Base-by-base conservation (phyloP, 2,329 filamentous ascomycete genomes). In the Didymella sp. region DNA sequence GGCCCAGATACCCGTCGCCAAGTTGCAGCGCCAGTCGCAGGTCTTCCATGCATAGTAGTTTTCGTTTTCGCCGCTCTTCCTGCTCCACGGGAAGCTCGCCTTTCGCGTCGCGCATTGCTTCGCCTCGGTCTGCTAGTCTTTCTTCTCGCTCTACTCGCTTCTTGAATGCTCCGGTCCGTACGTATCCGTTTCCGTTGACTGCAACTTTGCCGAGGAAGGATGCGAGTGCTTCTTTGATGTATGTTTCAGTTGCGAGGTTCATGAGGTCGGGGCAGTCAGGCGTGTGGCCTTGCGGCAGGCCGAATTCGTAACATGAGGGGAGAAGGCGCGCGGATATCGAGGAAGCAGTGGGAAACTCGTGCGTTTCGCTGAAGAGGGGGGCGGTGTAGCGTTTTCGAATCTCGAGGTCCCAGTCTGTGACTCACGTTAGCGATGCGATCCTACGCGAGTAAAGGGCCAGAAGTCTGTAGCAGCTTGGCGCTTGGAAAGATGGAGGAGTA, bases 81-180 rank as follows among this genome's bases (percentile, higher is more conserved):
- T 90, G 86, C 75, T 97, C 92, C 31, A 92, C 80, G 0, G 93
- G 94, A 6, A 97, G 78, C 25, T 96, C 77, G 1, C 92, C 92
- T 44, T 85, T 88, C 58, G 89, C 88, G 56, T 92, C 90, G 63
- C 91, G 84, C 17, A 84, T 80, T 1, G 96, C 74, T 66, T 93
- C 90, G 4, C 92, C 92, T n/a, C 86, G 82, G 37, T 87, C 83
- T 24, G 85, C 87, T 0, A 86, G 84, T 40, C 89, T 84, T 72
- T 96, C 92, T 74, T 97, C 93, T 43, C 82, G 81, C 51, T 87
- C 85, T 11, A 96, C 81, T 72, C 91, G 90, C 56, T 85, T 83
- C 61, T 86, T 87, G 76, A 94, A 97, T 56, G 86, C 88, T 64
- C 88, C 85, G 2, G 92, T 96, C 73, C 92, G 89, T 56, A 97